A percentile compares a stretch with the other conserved stretches of the same genome.
phyloP scores from a whole-genome alignment of 2,329 filamentous ascomycete genomes.

The Hypoxylon sp. region DNA sequence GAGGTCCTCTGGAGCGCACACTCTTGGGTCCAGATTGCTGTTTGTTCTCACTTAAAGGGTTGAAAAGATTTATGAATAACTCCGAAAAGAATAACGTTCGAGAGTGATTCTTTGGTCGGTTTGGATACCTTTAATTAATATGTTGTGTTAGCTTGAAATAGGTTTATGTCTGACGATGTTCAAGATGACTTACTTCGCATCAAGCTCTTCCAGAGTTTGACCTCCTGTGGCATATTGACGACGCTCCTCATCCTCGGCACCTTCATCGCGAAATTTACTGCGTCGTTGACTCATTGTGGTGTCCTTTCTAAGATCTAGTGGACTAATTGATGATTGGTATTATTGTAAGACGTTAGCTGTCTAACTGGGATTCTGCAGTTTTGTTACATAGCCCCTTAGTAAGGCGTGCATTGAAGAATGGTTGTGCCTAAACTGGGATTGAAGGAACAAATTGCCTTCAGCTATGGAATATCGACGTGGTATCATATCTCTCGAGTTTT shows the following conservation, averaged over 20 bases:
- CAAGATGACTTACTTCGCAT: constrained; percentile 59
- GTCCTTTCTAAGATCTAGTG: neutral
- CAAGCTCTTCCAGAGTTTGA: constrained; percentile 60
- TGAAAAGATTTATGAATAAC: constrained; percentile 83
- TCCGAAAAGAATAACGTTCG: constrained; percentile 87
- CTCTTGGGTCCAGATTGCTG: constrained; percentile 75
- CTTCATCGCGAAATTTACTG: constrained; percentile 55
- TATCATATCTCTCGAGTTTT: neutral
- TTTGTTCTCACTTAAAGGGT: constrained; percentile 83
- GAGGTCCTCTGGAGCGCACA: constrained; percentile 70
- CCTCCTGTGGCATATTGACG: constrained; percentile 64
- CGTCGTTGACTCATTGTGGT: constrained; percentile 56
- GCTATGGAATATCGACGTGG: neutral
- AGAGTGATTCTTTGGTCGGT: constrained; percentile 84
- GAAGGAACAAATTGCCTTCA: neutral
- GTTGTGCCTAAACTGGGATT: neutral
- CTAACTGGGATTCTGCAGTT: neutral
- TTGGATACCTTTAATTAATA: constrained; percentile 76
- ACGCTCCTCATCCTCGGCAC: constrained; percentile 66
- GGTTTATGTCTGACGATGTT: neutral
- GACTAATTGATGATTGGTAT: neutral
- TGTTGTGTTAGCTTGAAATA: constrained; percentile 30
- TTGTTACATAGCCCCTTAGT: neutral
- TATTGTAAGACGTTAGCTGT: constrained; percentile 1
- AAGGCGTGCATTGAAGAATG: neutral